phyloP scores from a whole-genome alignment of 1,284 basidiomycete genomes.

The Fomitopsis palustris region DNA sequence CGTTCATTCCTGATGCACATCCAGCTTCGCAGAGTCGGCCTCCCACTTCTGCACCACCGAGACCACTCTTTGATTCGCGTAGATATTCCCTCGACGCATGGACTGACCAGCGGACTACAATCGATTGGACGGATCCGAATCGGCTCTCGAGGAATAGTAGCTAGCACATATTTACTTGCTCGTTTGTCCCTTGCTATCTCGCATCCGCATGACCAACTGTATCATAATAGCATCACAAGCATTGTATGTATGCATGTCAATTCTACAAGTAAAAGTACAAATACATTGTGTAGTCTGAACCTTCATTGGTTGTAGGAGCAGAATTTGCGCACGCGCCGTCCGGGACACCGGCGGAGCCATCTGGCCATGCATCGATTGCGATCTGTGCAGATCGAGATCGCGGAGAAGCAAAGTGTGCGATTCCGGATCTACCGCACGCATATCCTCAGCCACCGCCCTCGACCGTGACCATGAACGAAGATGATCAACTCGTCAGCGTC shows the following conservation, averaged over 20 bases:
- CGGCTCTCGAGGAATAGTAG: not conserved
- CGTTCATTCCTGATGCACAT: not conserved
- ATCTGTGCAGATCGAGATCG: not conserved
- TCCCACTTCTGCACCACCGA: not conserved
- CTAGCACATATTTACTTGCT: not conserved
- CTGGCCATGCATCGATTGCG: not conserved
- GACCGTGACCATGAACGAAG: slow-evolving; percentile 40
- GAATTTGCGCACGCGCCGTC: too few relatives aligned
- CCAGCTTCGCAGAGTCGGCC: not conserved
- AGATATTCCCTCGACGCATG: not conserved
- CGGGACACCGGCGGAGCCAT: too few relatives aligned
- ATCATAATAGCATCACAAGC: not conserved
- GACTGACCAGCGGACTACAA: not conserved
- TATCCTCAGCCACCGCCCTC: not conserved
- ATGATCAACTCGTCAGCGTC: slow-evolving; percentile 59
- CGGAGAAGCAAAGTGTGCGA: not conserved
- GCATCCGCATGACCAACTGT: not conserved
- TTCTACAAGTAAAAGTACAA: not conserved
- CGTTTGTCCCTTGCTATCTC: not conserved
- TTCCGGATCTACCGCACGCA: not conserved
- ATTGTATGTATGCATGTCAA: not conserved
- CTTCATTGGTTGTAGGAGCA: not conserved
- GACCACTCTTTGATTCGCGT: not conserved
- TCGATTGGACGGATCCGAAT: not conserved
- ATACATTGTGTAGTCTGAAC: not conserved